Percentiles rank a stretch among this genome's conserved stretches.
Evolutionary conservation across 768 basidiomycete genomes (phyloP).

Genomic region (Lactarius sp.): DNA sequence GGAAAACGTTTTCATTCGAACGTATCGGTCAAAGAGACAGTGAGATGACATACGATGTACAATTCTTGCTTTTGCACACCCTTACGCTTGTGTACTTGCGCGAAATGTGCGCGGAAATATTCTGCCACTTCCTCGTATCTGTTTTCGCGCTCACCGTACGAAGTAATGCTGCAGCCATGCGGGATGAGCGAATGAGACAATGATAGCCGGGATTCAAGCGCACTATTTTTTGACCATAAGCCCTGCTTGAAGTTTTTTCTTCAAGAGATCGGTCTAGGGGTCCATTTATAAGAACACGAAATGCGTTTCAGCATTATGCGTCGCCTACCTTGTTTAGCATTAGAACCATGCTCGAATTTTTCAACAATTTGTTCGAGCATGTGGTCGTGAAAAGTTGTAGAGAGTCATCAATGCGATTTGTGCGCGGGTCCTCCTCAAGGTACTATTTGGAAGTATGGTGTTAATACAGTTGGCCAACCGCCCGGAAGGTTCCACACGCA

Average conservation of each 20-base stretch:
- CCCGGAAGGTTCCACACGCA: not conserved
- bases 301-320: slow-evolving; percentile 39
- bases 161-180: slow-evolving; percentile 54
- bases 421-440: slow-evolving; percentile 79
- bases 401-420: slow-evolving; percentile 83
- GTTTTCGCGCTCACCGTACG: slow-evolving; percentile 69
- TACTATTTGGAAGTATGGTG: slow-evolving; percentile 43
- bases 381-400: slow-evolving; percentile 85
- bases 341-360: slow-evolving; percentile 44
- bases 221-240: slow-evolving; percentile 77
- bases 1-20: slow-evolving; percentile 4
- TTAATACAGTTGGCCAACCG: slow-evolving; percentile 40
- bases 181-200: not conserved
- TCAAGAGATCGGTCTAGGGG: slow-evolving; percentile 80
- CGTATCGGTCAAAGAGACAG: slow-evolving; percentile 9
- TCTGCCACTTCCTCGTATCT: slow-evolving; percentile 64
- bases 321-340: slow-evolving; percentile 67
- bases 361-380: slow-evolving; percentile 74
- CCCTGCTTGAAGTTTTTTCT: slow-evolving; percentile 64
- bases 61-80: slow-evolving; percentile 54
- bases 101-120: slow-evolving; percentile 84
- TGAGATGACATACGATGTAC: slow-evolving; percentile 52
- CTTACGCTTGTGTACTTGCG: slow-evolving; percentile 65
- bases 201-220: slow-evolving; percentile 27
- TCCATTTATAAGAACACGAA: slow-evolving; percentile 15